Percentiles rank a stretch among this genome's conserved stretches.
Evolutionary conservation across 1,139 yeast species (phyloP).

Genomic region (Suhomyces wounanorum): DNA sequence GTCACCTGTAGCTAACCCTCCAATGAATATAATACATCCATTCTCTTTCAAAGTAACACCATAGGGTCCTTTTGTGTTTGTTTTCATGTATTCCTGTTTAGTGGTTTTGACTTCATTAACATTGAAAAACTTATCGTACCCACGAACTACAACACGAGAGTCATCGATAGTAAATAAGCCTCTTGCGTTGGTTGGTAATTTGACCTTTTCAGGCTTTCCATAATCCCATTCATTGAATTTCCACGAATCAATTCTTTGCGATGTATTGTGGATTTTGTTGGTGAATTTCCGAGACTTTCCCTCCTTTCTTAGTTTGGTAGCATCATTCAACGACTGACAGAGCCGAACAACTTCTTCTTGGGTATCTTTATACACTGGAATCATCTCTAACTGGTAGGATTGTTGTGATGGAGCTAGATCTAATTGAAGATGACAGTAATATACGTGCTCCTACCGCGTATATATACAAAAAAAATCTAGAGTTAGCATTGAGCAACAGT

Average conservation of each 20-base stretch:
- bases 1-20: slow-evolving; percentile 75
- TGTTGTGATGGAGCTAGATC: too few relatives aligned
- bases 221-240: slow-evolving; percentile 88
- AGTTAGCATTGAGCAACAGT: not conserved
- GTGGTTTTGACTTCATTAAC: slow-evolving; percentile 64
- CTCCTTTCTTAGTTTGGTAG: slow-evolving; percentile 24
- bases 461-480: not conserved
- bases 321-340: slow-evolving; percentile 8
- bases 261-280: slow-evolving; percentile 21
- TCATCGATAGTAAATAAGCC: slow-evolving; percentile 72
- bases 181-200: slow-evolving; percentile 74
- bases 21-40: slow-evolving; percentile 86
- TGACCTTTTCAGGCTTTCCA: slow-evolving; percentile 40
- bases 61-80: slow-evolving; percentile 71
- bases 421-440: not conserved
- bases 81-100: slow-evolving; percentile 45
- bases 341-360: slow-evolving; percentile 1
- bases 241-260: slow-evolving; percentile 52
- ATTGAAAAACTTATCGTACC: slow-evolving; percentile 94
- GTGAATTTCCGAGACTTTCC: slow-evolving; percentile 27
- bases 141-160: slow-evolving; percentile 65
- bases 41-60: slow-evolving; percentile 83
- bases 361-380: slow-evolving; percentile 2
- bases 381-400: not conserved
- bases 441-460: not conserved